Evolutionary conservation across 257 asterid species (phyloP), one percentile per base, ranked within the genome.

Genomic region (Ocimum tenuiflorum): DNA sequence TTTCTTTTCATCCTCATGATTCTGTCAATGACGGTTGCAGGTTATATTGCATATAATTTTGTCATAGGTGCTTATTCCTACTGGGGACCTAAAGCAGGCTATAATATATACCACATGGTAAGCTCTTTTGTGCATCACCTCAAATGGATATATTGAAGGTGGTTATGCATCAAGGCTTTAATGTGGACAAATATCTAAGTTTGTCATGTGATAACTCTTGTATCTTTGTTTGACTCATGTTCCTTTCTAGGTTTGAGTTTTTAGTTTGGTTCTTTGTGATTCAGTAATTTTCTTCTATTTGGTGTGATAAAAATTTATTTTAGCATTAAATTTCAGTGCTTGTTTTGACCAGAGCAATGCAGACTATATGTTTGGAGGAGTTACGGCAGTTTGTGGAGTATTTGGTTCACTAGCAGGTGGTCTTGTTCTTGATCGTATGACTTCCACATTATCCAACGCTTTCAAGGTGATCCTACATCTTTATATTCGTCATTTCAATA

Each of bases 11-110:
- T 52, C 60, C 19, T 47, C 48, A 51, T 78, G 59, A 60, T 59
- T 45, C 62, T 65, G 42, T 72, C 55, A 50, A 53, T 70, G 78
- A 19, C 71, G 69, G 29, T 69, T 76, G 78, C 94, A 89, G 97
- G 97, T 38, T 88, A 90, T 80, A 82, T 88, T 38, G 90, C 95
- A n/a, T 94, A 94, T 73, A 94, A 90, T 79, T 94, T 94, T 65
- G 99, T 94, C 58, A 85, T 94, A 57, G 99, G 99, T 31, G 87
- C 99, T 66, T 94, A 94, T 76, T 94, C 99, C 46, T 94, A 94
- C 58, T 94, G 99, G 99, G 99, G 99, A 54, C 97, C 97, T 18
- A 94, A 90, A 85, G 97, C 97, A 17, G 99, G 97, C 64, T 86
- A 88, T 81, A 82, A 69, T 77, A 90, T 94, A 73, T 94, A 90